A percentile compares a stretch with the other conserved stretches of the same genome.
phyloP scores from a whole-genome alignment of 331 rosid species.

The Pyrus hybrid region DNA sequence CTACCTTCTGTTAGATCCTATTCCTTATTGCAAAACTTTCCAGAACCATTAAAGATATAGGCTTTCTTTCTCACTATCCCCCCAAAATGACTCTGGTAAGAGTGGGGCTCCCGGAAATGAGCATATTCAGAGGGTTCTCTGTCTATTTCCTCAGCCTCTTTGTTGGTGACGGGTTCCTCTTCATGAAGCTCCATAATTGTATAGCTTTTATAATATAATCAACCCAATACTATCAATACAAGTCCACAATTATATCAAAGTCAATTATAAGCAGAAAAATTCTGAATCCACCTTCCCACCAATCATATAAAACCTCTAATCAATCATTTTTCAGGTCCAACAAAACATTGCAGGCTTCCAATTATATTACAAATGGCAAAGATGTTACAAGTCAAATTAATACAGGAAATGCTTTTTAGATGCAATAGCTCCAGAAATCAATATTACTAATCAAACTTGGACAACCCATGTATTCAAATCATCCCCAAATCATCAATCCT shows the following conservation, averaged over 20 bases:
- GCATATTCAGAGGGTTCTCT: slow-evolving; percentile 29
- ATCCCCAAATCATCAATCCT: slow-evolving; percentile 11
- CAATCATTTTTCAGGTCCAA: neutral
- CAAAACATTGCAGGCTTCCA: neutral
- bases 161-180: slow-evolving; percentile 21
- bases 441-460: slow-evolving; percentile 3
- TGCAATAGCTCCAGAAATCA: slow-evolving; percentile 3
- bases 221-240: slow-evolving; percentile 1
- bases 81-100: slow-evolving; percentile 23
- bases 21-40: slow-evolving; percentile 70
- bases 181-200: slow-evolving; percentile 50
- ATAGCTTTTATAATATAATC: slow-evolving; percentile 6
- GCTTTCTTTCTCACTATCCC: slow-evolving; percentile 80
- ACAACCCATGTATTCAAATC: slow-evolving; percentile 8
- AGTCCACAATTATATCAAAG: neutral
- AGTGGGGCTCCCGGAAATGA: slow-evolving; percentile 32
- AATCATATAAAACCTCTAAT: neutral
- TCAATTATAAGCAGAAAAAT: slow-evolving; percentile 10
- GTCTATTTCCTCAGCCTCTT: slow-evolving; percentile 45
- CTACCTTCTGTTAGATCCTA: slow-evolving; percentile 70
- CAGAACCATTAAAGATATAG: slow-evolving; percentile 75
- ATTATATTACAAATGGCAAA: neutral
- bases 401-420: slow-evolving; percentile 6
- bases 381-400: slow-evolving; percentile 5
- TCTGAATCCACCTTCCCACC: slow-evolving; percentile 5